A percentile compares a stretch with the other conserved stretches of the same genome.
These are phyloP conservation scores for Pleurostoma richardsiae DNA, from an alignment of 2,329 filamentous ascomycete genomes.

Conservation along the genomic window DNA sequence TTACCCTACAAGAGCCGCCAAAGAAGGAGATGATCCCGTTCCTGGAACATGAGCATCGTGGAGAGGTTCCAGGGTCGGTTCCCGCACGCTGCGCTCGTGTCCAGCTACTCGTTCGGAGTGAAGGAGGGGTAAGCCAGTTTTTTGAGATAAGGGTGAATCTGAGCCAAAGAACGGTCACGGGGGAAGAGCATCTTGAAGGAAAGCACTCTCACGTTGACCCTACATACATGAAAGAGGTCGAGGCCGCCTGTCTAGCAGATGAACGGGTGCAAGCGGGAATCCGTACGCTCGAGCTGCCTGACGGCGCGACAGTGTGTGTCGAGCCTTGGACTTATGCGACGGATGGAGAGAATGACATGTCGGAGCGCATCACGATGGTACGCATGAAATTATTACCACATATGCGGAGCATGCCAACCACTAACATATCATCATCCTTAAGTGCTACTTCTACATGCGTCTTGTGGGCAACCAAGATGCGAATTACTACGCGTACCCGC, in stretches of 20 bases:
- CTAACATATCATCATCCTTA: not conserved
- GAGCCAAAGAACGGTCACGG: not conserved
- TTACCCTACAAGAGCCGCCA: not conserved
- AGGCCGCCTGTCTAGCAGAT: not conserved
- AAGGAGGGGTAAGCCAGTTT: not conserved
- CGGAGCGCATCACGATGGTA: not conserved
- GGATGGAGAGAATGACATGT: not conserved
- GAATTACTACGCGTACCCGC: conserved; percentile 54
- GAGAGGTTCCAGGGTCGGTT: not conserved
- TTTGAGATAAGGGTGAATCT: not conserved
- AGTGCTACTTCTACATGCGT: conserved; percentile 32
- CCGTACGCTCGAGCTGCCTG: conserved; percentile 3
- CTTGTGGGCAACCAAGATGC: conserved; percentile 36
- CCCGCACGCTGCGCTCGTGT: not conserved
- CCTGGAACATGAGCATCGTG: not conserved
- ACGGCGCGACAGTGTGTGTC: conserved; percentile 1
- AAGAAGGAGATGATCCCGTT: not conserved
- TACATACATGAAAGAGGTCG: not conserved
- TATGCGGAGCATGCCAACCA: not conserved
- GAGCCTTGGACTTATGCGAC: conserved; percentile 5
- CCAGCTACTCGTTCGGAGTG: not conserved
- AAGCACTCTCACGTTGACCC: not conserved
- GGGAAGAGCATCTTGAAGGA: not conserved
- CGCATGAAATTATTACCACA: not conserved
- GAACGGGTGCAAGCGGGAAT: conserved; percentile 2